A percentile compares a stretch with the other conserved stretches of the same genome.
These are phyloP conservation scores for Chlorella sp. DNA, from an alignment of 139 green algal species.

Conservation along the genomic window DNA sequence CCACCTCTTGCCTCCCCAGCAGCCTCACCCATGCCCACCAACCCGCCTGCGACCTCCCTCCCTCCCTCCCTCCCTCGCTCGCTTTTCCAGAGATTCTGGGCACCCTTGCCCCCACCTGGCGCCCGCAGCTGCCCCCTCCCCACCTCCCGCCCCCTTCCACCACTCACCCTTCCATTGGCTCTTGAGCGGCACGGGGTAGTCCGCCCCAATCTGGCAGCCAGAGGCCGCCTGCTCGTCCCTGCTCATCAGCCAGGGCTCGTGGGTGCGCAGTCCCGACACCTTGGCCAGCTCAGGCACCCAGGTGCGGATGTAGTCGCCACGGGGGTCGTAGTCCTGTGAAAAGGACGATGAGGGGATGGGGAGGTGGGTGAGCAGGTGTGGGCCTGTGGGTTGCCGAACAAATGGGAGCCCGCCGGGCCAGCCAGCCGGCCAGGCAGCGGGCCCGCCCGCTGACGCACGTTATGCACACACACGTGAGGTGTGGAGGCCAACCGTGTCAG, in stretches of 20 bases:
- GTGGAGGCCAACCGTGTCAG: too few species aligned
- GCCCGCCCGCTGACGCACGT: too few species aligned
- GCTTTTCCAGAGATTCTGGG: too few species aligned
- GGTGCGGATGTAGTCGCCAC: slow-evolving; percentile 87
- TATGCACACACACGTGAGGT: too few species aligned
- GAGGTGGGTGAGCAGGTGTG: not conserved
- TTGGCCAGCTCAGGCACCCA: slow-evolving; percentile 92
- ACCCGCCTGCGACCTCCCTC: not conserved
- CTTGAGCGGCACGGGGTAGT: slow-evolving; percentile 74
- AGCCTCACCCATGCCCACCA: not conserved
- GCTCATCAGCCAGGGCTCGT: slow-evolving; percentile 87
- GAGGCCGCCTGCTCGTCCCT: slow-evolving; percentile 68
- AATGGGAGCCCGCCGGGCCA: too few species aligned
- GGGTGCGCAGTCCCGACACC: slow-evolving; percentile 71
- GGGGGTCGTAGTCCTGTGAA: slow-evolving; percentile 69
- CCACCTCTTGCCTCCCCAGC: not conserved
- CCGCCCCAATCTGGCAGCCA: slow-evolving; percentile 66
- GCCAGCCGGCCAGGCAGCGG: too few species aligned
- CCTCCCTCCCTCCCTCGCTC: too few species aligned
- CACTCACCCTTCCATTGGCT: slow-evolving; percentile 15
- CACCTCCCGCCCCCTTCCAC: slow-evolving; percentile 31
- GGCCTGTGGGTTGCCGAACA: too few species aligned
- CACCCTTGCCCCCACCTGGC: not conserved
- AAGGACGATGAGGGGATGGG: not conserved
- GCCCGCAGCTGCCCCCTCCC: not conserved